Percentiles rank a stretch among this genome's conserved stretches.
Evolutionary conservation across 108 stramenopile genomes (phyloP).

Genomic region (Cylindrotheca closterium): DNA sequence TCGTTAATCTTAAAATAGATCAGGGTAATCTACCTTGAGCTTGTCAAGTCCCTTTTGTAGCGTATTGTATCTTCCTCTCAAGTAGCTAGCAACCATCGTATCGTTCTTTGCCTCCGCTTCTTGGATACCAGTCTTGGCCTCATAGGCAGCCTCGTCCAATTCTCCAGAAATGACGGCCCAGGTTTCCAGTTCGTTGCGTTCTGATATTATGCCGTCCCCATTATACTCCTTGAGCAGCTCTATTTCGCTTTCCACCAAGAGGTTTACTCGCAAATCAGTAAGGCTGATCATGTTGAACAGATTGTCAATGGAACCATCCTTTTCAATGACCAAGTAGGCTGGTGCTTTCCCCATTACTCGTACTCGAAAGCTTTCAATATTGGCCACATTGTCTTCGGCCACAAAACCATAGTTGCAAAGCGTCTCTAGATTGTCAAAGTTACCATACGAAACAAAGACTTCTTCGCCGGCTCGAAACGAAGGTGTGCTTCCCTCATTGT

Average conservation of each 20-base stretch:
- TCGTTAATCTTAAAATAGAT: conserved; percentile 35
- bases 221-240: conserved; percentile 31
- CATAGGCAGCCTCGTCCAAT: conserved; percentile 51
- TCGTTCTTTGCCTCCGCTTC: conserved; percentile 30
- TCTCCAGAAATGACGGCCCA: conserved; percentile 63
- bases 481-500: not conserved
- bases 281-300: conserved; percentile 29
- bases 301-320: conserved; percentile 59
- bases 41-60: conserved; percentile 41
- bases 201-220: conserved; percentile 45
- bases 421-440: conserved; percentile 69
- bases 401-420: conserved; percentile 72
- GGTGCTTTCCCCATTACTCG: conserved; percentile 51
- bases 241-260: conserved; percentile 49
- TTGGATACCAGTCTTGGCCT: conserved; percentile 41
- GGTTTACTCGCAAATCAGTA: conserved; percentile 45
- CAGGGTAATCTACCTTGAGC: conserved; percentile 45
- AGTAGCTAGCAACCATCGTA: conserved; percentile 35
- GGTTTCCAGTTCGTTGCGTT: conserved; percentile 63
- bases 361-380: conserved; percentile 55
- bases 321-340: conserved; percentile 41
- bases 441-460: conserved; percentile 69
- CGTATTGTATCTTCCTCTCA: conserved; percentile 40
- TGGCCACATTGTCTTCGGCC: conserved; percentile 44
- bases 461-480: conserved; percentile 40